Conservation (phyloP, 305 asterid species). For the Ajuga reptans region DNA sequence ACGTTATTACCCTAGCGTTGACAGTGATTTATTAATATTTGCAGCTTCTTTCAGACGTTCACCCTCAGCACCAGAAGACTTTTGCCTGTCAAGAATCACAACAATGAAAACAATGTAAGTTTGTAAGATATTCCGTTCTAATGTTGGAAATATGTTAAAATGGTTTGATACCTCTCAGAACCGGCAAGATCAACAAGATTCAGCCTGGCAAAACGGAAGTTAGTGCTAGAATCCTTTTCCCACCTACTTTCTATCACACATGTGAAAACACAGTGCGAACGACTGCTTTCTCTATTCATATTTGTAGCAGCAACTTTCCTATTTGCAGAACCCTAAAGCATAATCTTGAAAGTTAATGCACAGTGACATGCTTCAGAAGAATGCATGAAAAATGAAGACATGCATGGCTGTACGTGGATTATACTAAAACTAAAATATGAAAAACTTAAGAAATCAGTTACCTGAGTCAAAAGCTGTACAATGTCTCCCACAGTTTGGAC, state of each 20-base stretch:
- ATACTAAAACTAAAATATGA: slow-evolving; percentile 5
- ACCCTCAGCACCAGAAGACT: slow-evolving; percentile 97
- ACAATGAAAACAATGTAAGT: slow-evolving; percentile 12
- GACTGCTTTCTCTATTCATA: slow-evolving; percentile 99
- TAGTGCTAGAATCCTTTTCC: slow-evolving; percentile 82
- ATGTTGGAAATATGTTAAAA: slow-evolving; percentile 8
- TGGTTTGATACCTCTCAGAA: slow-evolving; percentile 70
- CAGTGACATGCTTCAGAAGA: background rate
- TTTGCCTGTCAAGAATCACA: slow-evolving; percentile 55
- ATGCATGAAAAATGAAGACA: slow-evolving; percentile 9
- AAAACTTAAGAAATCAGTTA: slow-evolving; percentile 19
- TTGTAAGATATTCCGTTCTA: background rate
- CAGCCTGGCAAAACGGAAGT: slow-evolving; percentile 86
- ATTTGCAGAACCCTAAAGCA: slow-evolving; percentile 72
- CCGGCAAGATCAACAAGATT: slow-evolving; percentile 99
- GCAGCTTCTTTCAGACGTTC: slow-evolving; percentile 98
- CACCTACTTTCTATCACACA: slow-evolving; percentile 95
- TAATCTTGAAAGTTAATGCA: slow-evolving; percentile 17
- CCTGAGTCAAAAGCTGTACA: slow-evolving; percentile 85
- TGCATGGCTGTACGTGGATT: background rate
- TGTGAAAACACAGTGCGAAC: slow-evolving; percentile 94
- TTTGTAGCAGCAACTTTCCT: slow-evolving; percentile 94
- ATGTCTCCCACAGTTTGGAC: slow-evolving; percentile 85
- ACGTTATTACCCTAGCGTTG: slow-evolving; percentile 74
- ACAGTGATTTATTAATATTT: slow-evolving; percentile 78